These are phyloP conservation scores for Neoscytalidium dimidiatum DNA, from an alignment of 2,329 filamentous ascomycete species.

Conservation along the genomic window DNA sequence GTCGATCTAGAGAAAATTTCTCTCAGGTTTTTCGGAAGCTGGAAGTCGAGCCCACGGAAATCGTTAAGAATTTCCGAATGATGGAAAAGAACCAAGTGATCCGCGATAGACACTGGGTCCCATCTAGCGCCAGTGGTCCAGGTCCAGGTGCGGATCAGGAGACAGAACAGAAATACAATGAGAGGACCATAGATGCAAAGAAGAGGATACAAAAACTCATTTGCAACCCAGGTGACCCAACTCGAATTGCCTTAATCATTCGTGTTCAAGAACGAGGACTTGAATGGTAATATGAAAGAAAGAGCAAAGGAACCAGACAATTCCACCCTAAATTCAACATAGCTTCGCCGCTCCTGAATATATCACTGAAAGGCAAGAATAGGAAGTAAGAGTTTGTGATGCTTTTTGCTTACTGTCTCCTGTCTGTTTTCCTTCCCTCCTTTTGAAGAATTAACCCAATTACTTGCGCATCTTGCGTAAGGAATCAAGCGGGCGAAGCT, in stretches of 20 bases:
- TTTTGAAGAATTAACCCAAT: not conserved
- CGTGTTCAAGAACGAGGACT: not conserved
- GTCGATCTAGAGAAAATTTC: not conserved
- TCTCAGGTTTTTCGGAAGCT: not conserved
- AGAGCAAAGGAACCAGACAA: not conserved
- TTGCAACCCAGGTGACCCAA: not conserved
- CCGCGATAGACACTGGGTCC: slow-evolving; percentile 1
- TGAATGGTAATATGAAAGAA: not conserved
- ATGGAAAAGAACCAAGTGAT: not conserved
- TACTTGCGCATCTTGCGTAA: not conserved
- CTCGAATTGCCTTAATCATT: not conserved
- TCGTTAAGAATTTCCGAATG: not conserved
- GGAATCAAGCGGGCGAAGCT: not conserved
- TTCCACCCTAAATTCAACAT: not conserved
- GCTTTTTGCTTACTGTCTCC: not conserved
- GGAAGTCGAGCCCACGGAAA: not conserved
- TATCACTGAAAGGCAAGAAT: not conserved
- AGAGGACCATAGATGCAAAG: not conserved
- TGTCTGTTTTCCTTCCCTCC: not conserved
- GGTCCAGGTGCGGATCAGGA: not conserved
- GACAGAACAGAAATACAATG: not conserved
- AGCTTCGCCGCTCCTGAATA: not conserved
- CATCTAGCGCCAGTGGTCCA: not conserved
- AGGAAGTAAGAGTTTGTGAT: not conserved
- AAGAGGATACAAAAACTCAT: slow-evolving; percentile 1